These are phyloP conservation scores for Fraxinus greggii DNA, from an alignment of 305 asterid genomes.

Conservation along the genomic window DNA sequence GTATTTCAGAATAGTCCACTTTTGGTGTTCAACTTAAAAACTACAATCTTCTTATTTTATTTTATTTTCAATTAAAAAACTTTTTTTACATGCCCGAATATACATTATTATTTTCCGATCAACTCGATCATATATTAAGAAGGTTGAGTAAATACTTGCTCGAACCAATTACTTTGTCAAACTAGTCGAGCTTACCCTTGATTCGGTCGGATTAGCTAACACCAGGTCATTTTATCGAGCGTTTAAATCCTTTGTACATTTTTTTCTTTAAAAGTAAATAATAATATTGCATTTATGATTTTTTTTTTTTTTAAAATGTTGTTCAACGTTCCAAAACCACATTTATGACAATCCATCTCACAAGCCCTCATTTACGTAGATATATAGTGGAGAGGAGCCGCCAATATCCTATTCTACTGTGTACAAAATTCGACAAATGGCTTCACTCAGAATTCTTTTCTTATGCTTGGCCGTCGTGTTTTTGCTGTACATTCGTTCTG, in stretches of 20 bases:
- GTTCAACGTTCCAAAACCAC: not conserved
- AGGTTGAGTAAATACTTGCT: too few species aligned
- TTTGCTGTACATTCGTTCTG: conserved; percentile 26
- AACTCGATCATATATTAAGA: too few species aligned
- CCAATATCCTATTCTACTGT: not conserved
- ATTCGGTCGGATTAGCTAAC: too few species aligned
- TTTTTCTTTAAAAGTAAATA: not conserved
- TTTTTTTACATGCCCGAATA: not conserved
- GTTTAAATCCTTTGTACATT: not conserved
- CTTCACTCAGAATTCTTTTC: conserved; percentile 23
- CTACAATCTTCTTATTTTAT: too few species aligned
- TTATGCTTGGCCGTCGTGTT: conserved; percentile 27
- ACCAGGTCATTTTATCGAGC: not conserved
- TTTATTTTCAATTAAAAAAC: not conserved
- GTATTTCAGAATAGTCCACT: too few species aligned
- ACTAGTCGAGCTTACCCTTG: not conserved
- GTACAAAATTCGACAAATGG: conserved; percentile 34
- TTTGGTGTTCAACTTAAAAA: not conserved
- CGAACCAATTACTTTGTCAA: not conserved
- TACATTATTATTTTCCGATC: not conserved
- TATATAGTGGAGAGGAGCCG: not conserved
- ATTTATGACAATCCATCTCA: not conserved
- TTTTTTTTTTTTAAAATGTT: not conserved
- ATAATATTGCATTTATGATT: not conserved
- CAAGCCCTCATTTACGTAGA: not conserved